Evolutionary conservation across 2,329 filamentous ascomycete genomes (phyloP), one percentile per base, ranked within the genome.

Genomic region (Aspergillus sp.): DNA sequence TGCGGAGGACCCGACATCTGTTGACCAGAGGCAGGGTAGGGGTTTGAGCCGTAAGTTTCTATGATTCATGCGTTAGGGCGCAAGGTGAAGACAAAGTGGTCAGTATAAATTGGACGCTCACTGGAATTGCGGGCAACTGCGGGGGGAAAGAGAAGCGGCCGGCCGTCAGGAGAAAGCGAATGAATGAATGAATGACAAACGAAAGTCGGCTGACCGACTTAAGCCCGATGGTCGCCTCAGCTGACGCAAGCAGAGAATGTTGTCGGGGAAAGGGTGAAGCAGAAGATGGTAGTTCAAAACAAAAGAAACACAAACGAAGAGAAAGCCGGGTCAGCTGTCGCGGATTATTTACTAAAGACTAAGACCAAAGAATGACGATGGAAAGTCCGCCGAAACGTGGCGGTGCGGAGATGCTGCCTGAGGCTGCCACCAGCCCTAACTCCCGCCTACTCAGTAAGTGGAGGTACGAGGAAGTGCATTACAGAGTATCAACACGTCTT

Each of bases 11-110:
- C 64, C 12, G 65, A 60, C 52, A 31, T 50, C 4, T 65, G 56
- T 31, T 67, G 62, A 62, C 66, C 65, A 20, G 67, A 52, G 54
- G 69, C 68, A 20, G 70, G 61, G 56, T 71, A 65, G 46, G 65
- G 62, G 54, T 72, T 66, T 24, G 67, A 70, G 14, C 73, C 72
- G 63, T 75, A 73, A 76, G 78, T 78, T 24, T 50, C 67, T 60
- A 52, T 10, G 32, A 52, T n/a, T 20, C 29, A 12, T n/a, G 14
- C 6, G 36, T 58, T 32, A 58, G 47, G 18, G 32, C 11, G 36
- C 36, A 29, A 29, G 11, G 32, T 11, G 31, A 16, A 22, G 24
- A 20, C 14, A 36, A 18, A 22, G 32, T 32, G 32, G n/a, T 24
- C 22, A 22, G 31, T 36, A 50, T 46, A 55, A 20, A 32, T 26